phyloP scores from a whole-genome alignment of 129 eudicot species.

The Silybum marianum region DNA sequence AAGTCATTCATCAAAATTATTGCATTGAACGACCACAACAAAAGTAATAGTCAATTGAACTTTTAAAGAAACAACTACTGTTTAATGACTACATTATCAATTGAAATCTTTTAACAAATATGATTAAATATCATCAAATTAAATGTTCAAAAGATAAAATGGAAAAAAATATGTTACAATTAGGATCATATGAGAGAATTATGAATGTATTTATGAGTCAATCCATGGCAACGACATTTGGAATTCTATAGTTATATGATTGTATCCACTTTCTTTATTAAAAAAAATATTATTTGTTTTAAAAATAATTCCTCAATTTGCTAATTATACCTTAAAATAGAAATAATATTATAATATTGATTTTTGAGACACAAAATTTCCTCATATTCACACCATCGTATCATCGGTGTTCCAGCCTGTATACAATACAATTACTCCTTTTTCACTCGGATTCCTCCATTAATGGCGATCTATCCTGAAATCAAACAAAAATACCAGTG shows the following conservation, averaged over 20 bases:
- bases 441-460: slow-evolving; percentile 27
- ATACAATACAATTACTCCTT: not conserved
- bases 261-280: not conserved
- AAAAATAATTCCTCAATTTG: not conserved
- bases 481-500: slow-evolving; percentile 16
- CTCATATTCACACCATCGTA: slow-evolving; percentile 15
- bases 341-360: not conserved
- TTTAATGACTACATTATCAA: not conserved
- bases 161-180: not conserved
- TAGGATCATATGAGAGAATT: not conserved
- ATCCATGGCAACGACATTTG: not conserved
- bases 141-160: not conserved
- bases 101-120: not conserved
- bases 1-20: not conserved
- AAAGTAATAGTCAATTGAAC: not conserved
- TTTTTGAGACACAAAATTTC: slow-evolving; percentile 3
- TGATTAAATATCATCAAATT: not conserved
- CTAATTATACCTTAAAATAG: not conserved
- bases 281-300: not conserved
- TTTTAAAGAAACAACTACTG: not conserved
- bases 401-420: slow-evolving; percentile 26
- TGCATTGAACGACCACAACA: not conserved
- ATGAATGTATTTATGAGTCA: not conserved
- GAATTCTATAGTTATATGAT: not conserved
- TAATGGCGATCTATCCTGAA: slow-evolving; percentile 31